phyloP scores from a whole-genome alignment of 2,329 filamentous ascomycete genomes.

The Calonectria pseudoturangicola region DNA sequence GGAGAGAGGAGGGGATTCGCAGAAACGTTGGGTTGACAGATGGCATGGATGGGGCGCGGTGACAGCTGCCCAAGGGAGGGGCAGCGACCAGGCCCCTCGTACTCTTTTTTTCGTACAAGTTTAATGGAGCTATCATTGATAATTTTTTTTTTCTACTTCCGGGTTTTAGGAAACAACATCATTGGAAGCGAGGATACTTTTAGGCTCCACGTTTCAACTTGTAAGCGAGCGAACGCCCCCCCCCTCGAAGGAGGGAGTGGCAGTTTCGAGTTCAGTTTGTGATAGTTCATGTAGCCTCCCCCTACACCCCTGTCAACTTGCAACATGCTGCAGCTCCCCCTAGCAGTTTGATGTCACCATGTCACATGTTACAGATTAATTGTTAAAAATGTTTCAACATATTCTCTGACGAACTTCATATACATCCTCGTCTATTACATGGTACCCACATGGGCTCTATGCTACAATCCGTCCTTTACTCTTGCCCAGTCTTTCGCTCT shows the following conservation, averaged over 20 bases:
- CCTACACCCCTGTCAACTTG: constrained; percentile 2
- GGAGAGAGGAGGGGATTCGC: background rate
- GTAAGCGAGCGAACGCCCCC: background rate
- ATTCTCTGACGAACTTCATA: constrained; percentile 6
- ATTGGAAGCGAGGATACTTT: background rate
- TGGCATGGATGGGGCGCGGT: background rate
- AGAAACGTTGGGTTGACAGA: background rate
- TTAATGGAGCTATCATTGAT: too few relatives aligned
- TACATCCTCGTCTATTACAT: constrained; percentile 23
- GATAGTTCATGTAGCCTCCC: background rate
- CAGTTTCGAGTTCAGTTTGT: background rate
- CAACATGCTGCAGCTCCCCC: background rate
- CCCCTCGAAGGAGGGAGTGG: background rate
- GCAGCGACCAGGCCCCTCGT: too few relatives aligned
- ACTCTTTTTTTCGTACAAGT: too few relatives aligned
- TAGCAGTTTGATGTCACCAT: background rate
- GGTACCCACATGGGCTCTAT: constrained; percentile 43
- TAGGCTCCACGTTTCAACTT: background rate
- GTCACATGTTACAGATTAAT: constrained; percentile 19
- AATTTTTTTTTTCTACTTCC: too few relatives aligned
- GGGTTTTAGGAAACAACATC: background rate
- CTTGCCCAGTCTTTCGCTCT: constrained; percentile 68
- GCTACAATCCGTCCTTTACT: constrained; percentile 62
- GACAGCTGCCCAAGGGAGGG: background rate
- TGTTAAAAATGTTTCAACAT: constrained; percentile 40